Percentiles rank a stretch among this genome's conserved stretches.
Conservation (phyloP, 805 yeast species). For the Kazachstania bromeliacearum region DNA sequence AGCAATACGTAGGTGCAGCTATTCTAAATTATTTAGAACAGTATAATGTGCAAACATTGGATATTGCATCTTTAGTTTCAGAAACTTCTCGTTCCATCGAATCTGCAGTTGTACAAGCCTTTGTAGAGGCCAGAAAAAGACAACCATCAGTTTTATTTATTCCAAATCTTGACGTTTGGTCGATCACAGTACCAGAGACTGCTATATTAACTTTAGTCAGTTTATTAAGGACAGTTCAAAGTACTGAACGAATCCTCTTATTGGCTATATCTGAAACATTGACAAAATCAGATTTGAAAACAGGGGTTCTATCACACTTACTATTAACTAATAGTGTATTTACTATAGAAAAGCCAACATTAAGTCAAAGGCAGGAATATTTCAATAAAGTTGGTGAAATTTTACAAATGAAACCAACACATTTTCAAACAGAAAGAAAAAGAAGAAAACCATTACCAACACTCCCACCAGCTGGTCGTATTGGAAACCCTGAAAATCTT, state of each 20-base stretch:
- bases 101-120: constrained; percentile 69
- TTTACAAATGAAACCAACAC: constrained; percentile 56
- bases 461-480: constrained; percentile 30
- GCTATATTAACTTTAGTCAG: constrained; percentile 67
- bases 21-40: constrained; percentile 78
- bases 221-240: constrained; percentile 54
- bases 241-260: constrained; percentile 65
- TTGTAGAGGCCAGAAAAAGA: constrained; percentile 81
- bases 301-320: constrained; percentile 16
- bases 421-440: constrained; percentile 55
- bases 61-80: constrained; percentile 63
- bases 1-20: constrained; percentile 75
- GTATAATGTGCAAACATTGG: constrained; percentile 78
- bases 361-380: constrained; percentile 42
- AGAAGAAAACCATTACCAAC: constrained; percentile 33
- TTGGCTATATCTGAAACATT: constrained; percentile 59
- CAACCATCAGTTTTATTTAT: constrained; percentile 79
- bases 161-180: constrained; percentile 77
- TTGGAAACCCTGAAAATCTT: constrained; percentile 6
- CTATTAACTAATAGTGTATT: constrained; percentile 35
- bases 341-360: constrained; percentile 40
- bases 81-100: constrained; percentile 80
- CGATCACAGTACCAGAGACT: constrained; percentile 52
- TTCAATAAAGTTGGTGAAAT: constrained; percentile 48
- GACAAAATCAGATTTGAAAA: constrained; percentile 32